These are phyloP conservation scores for Trichaptum fuscoviolaceum DNA, from an alignment of 768 basidiomycete genomes.

Conservation along the genomic window DNA sequence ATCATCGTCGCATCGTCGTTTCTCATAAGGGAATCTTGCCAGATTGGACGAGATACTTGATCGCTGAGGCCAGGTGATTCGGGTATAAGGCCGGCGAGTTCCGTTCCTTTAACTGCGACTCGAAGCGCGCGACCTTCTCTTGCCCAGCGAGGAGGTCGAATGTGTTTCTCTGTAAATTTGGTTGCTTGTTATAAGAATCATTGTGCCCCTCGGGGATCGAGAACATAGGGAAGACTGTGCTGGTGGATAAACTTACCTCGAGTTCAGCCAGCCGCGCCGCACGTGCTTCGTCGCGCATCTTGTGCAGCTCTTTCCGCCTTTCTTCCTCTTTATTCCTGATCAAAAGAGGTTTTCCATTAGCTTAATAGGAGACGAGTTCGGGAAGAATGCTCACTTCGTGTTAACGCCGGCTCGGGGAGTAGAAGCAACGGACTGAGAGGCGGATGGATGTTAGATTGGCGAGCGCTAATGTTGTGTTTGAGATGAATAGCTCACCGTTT, in stretches of 20 bases:
- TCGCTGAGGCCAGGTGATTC: slow-evolving; percentile 13
- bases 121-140: slow-evolving; percentile 20
- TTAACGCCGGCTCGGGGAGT: slow-evolving; percentile 19
- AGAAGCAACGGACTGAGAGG: slow-evolving; percentile 13
- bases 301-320: slow-evolving; percentile 58
- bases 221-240: neutral
- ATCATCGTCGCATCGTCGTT: too few species aligned
- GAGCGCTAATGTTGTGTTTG: neutral
- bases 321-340: slow-evolving; percentile 52
- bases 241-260: slow-evolving; percentile 5
- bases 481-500: slow-evolving; percentile 14
- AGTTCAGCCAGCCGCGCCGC: slow-evolving; percentile 23
- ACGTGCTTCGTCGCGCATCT: slow-evolving; percentile 65
- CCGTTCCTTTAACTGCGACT: slow-evolving; percentile 16
- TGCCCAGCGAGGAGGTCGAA: slow-evolving; percentile 22
- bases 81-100: slow-evolving; percentile 16
- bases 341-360: neutral
- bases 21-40: neutral
- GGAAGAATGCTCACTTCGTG: slow-evolving; percentile 10
- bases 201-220: neutral
- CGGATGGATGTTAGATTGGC: slow-evolving; percentile 2
- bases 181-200: neutral
- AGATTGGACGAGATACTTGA: neutral
- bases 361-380: neutral
- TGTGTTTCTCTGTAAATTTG: slow-evolving; percentile 15